phyloP scores from a whole-genome alignment of 495 filamentous ascomycete species.

The Tetracladium setigerum region DNA sequence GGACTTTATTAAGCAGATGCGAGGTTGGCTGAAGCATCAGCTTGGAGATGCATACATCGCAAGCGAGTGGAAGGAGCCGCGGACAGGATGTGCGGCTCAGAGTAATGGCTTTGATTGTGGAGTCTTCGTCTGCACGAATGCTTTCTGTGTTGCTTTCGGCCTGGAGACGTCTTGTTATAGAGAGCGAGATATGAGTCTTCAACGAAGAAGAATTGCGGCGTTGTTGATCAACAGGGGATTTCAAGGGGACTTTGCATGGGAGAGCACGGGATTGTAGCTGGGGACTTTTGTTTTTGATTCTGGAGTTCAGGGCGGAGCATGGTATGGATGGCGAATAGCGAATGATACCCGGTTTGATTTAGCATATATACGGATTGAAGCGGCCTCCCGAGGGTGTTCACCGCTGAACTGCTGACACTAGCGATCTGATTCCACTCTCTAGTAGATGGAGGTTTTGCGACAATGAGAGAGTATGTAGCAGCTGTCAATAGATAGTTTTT shows the following conservation, averaged over 20 bases:
- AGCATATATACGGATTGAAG: not conserved
- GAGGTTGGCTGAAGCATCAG: conserved; percentile 50
- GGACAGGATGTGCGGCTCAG: conserved; percentile 45
- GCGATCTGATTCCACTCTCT: too few relatives aligned
- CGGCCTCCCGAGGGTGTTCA: not conserved
- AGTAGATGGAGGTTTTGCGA: too few relatives aligned
- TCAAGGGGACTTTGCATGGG: conserved; percentile 31
- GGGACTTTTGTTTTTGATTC: not conserved
- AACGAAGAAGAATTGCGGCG: conserved; percentile 59
- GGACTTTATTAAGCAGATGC: conserved; percentile 31
- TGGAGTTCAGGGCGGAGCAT: conserved; percentile 5
- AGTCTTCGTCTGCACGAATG: conserved; percentile 69
- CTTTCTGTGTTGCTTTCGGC: conserved; percentile 58
- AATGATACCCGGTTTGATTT: conserved; percentile 12
- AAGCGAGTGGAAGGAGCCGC: conserved; percentile 53
- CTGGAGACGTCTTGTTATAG: conserved; percentile 53
- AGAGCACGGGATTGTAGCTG: conserved; percentile 3
- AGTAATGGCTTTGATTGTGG: conserved; percentile 73
- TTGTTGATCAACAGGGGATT: conserved; percentile 64
- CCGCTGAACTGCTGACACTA: too few relatives aligned
- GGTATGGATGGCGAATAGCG: not conserved
- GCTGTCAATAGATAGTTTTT: too few relatives aligned
- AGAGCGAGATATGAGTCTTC: conserved; percentile 44
- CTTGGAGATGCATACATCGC: conserved; percentile 48
- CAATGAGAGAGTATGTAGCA: too few relatives aligned